A percentile compares a stretch with the other conserved stretches of the same genome.
Conservation (phyloP, 129 eudicot species). For the Smallanthus sonchifolius region DNA sequence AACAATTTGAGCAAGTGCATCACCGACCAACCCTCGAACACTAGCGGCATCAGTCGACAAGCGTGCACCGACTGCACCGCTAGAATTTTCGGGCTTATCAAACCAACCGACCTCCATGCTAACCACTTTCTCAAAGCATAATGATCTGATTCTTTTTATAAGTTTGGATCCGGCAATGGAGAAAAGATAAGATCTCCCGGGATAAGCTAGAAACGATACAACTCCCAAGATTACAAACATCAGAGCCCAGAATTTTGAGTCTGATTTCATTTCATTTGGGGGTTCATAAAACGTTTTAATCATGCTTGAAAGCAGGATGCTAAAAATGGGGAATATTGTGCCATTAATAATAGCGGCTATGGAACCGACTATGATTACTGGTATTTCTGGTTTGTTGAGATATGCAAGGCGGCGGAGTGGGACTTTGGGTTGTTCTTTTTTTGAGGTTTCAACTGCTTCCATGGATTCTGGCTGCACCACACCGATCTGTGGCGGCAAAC, state of each 20-base stretch:
- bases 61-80: conserved; percentile 80
- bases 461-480: conserved; percentile 2
- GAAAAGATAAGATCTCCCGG: conserved; percentile 62
- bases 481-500: too few species aligned
- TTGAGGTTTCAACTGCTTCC: conserved; percentile 24
- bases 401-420: conserved; percentile 59
- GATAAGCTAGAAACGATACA: conserved; percentile 54
- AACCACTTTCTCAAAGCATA: conserved; percentile 65
- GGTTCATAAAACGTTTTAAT: conserved; percentile 60
- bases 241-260: conserved; percentile 67
- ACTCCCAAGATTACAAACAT: conserved; percentile 62
- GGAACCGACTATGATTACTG: conserved; percentile 52
- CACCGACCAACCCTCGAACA: conserved; percentile 75
- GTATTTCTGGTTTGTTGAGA: conserved; percentile 88
- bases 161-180: conserved; percentile 68
- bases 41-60: conserved; percentile 77
- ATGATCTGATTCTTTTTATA: conserved; percentile 51
- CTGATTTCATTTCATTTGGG: conserved; percentile 45
- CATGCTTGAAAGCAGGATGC: conserved; percentile 59
- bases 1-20: conserved; percentile 67
- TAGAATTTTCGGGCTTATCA: conserved; percentile 65
- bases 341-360: conserved; percentile 65
- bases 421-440: conserved; percentile 49
- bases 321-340: conserved; percentile 56
- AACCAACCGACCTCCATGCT: conserved; percentile 84